Evolutionary conservation across 2,329 filamentous ascomycete species (phyloP), one percentile per base, ranked within the genome.

Genomic region (Apiospora marii): DNA sequence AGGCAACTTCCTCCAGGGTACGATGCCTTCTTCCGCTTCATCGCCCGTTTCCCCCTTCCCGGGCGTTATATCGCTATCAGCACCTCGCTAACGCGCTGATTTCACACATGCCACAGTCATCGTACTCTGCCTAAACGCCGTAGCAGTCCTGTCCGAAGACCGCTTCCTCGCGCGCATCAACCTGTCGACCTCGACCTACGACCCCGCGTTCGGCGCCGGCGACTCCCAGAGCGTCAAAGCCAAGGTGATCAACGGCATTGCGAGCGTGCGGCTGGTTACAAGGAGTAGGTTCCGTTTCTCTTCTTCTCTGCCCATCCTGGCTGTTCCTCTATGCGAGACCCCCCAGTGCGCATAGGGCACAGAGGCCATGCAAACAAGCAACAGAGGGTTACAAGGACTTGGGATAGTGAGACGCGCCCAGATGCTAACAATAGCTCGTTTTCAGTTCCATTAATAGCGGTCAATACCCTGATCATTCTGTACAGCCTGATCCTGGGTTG

Each of bases 81-180:
- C 41, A 4, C 67, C 48, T 70, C 19, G 48, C 67, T 49, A 49
- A 69, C 16, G 7, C 12, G 43, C 22, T 13, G 61, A 13, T 12
- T 30, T 4, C 67, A 4, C n/a, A n/a, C 24, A 22, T 27, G 14
- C 6, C 58, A 30, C 79, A 95, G 93, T 96, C 77, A 89, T 91
- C 77, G 88, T 97, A 81, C 94, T 98, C 80, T 90, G 98, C 81
- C 92, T 96, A 84, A 99, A 99, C 84, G 94, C 94, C 76, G 92
- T 98, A 81, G 94, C 95, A 75, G 91, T 98, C 80, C 92, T 98
- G 76, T 97, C 94, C 78, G 95, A 98, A 90, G 95, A 98, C 85
- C 93, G 95, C 74, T 98, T 98, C 83, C 93, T 98, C 76, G 93
- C 92, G 71, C 91, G 94, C 83, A 95, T 98, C 80, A 95, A 95